Evolutionary conservation across 164 flowering plant species (phyloP).

Genomic region (Nymphaea colorata): DNA sequence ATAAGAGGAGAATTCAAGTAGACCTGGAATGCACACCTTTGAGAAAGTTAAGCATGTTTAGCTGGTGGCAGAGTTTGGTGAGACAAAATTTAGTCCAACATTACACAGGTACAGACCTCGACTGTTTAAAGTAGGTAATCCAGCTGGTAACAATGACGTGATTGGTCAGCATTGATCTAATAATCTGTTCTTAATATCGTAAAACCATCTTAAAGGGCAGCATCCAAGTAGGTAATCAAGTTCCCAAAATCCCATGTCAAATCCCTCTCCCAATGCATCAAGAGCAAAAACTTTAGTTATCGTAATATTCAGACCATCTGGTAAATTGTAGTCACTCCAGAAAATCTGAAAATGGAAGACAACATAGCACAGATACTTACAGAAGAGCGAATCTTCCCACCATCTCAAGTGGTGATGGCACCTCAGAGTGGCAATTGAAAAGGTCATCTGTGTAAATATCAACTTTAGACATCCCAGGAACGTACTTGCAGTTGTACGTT

Average conservation of each 20-base stretch:
- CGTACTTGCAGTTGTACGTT: conserved; percentile 83
- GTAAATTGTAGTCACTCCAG: not conserved
- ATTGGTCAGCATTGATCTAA: no score
- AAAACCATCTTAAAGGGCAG: not conserved
- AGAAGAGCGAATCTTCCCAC: conserved; percentile 35
- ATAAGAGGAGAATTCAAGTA: no score
- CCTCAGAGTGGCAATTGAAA: conserved; percentile 50
- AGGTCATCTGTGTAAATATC: conserved; percentile 41
- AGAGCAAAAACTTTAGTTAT: no score
- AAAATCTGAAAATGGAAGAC: not conserved
- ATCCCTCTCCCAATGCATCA: no score
- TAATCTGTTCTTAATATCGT: no score
- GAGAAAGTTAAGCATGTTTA: no score
- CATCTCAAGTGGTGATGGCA: conserved; percentile 54
- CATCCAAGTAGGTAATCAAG: not conserved
- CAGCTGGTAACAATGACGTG: not conserved
- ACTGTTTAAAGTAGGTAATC: no score
- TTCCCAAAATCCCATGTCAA: no score
- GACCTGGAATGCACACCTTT: no score
- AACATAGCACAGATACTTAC: conserved; percentile 28
- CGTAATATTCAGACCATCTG: not conserved
- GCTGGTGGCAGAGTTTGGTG: no score
- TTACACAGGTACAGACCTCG: no score
- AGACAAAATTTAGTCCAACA: no score
- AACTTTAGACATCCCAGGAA: conserved; percentile 52